Conservation (phyloP, 1,284 basidiomycete genomes). For the Irpex lacteus region DNA sequence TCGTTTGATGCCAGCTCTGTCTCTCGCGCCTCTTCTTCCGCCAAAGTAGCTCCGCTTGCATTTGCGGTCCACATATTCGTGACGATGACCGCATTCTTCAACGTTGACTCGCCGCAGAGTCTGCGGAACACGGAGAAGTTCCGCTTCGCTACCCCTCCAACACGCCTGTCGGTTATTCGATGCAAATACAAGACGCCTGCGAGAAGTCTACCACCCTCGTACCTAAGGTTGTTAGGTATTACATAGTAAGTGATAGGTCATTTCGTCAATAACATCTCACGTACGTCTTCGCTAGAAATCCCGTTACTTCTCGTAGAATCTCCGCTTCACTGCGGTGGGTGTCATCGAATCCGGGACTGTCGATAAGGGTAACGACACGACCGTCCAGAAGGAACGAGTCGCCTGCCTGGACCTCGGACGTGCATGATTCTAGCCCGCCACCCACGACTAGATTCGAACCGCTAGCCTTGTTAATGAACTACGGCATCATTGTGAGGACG, state of each 20-base stretch:
- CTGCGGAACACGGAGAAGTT: slow-evolving; percentile 49
- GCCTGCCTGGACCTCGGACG: slow-evolving; percentile 32
- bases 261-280: background rate
- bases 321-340: slow-evolving; percentile 34
- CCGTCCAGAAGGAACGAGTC: slow-evolving; percentile 26
- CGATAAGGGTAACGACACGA: slow-evolving; percentile 31
- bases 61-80: slow-evolving; percentile 45
- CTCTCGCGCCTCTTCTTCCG: slow-evolving; percentile 9
- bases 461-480: slow-evolving; percentile 38
- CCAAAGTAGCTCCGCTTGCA: slow-evolving; percentile 14
- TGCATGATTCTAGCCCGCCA: slow-evolving; percentile 33
- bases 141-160: slow-evolving; percentile 46
- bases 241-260: background rate
- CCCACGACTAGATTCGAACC: slow-evolving; percentile 31
- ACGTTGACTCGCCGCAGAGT: slow-evolving; percentile 45
- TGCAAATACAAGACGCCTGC: slow-evolving; percentile 53
- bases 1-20: slow-evolving; percentile 10
- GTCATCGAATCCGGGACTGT: slow-evolving; percentile 40
- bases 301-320: slow-evolving; percentile 34
- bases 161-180: slow-evolving; percentile 47
- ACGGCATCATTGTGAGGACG: background rate
- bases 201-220: slow-evolving; percentile 40
- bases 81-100: slow-evolving; percentile 46
- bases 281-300: slow-evolving; percentile 27
- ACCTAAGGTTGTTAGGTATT: slow-evolving; percentile 28